A percentile compares a stretch with the other conserved stretches of the same genome.
Evolutionary conservation across 805 yeast genomes (phyloP).

Genomic region (Kodamaea neixiangensis): DNA sequence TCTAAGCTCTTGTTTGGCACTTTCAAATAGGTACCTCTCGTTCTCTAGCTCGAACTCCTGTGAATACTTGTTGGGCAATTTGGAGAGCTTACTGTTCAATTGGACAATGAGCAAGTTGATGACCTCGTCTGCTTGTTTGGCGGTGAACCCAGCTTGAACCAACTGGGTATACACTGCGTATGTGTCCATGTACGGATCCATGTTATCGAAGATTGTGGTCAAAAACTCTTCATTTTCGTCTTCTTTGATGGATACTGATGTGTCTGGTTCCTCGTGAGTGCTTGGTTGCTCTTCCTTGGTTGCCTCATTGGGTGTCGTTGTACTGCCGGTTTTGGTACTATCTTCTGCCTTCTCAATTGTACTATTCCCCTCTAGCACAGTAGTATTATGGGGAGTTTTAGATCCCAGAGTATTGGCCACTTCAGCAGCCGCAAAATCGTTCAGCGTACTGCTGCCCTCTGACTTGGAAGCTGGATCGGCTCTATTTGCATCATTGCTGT

Average conservation of each 20-base stretch:
- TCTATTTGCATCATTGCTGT: not conserved
- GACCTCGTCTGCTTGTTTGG: slow-evolving; percentile 60
- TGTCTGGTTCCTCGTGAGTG: not conserved
- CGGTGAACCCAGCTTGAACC: slow-evolving; percentile 56
- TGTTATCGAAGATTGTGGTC: slow-evolving; percentile 58
- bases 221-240: slow-evolving; percentile 28
- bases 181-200: slow-evolving; percentile 48
- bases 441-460: not conserved
- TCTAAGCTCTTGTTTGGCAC: slow-evolving; percentile 84
- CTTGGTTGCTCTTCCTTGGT: not conserved
- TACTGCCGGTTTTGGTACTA: not conserved
- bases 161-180: slow-evolving; percentile 58
- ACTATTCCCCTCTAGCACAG: not conserved
- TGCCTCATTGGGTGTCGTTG: not conserved
- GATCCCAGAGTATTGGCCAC: not conserved
- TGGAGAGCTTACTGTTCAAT: slow-evolving; percentile 41
- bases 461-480: not conserved
- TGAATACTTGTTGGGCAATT: slow-evolving; percentile 48
- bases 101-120: slow-evolving; percentile 50
- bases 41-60: slow-evolving; percentile 76
- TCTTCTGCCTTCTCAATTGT: not conserved
- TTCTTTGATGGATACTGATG: slow-evolving; percentile 3
- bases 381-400: not conserved
- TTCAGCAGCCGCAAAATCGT: not conserved
- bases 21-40: slow-evolving; percentile 84